phyloP scores from a whole-genome alignment of 108 stramenopile genomes.

The Chaetoceros tenuissimus region DNA sequence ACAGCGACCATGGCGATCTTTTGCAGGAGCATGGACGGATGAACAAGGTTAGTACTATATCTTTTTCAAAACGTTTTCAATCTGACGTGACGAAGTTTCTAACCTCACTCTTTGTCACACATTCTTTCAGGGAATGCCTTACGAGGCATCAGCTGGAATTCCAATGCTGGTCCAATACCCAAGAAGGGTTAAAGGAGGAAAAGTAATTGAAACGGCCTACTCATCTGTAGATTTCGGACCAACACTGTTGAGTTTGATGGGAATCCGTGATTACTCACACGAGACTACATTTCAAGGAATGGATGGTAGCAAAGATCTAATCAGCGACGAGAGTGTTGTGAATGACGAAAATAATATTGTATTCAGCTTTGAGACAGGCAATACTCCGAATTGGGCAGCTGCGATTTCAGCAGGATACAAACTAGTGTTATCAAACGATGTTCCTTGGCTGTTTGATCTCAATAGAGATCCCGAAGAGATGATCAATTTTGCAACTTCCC shows the following conservation, averaged over 20 bases:
- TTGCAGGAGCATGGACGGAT: neutral
- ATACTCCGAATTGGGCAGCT: neutral
- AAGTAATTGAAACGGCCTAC: neutral
- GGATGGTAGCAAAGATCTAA: neutral
- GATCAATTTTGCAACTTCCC: neutral
- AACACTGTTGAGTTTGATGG: neutral
- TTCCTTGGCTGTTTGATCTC: neutral
- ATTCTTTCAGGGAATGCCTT: too few species aligned
- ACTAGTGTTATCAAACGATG: neutral
- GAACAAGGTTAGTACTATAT: neutral
- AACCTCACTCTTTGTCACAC: too few species aligned
- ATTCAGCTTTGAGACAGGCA: neutral
- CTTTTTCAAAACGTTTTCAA: too few species aligned
- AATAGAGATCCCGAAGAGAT: neutral
- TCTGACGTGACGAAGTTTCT: too few species aligned
- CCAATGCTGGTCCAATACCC: neutral
- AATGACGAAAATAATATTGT: neutral
- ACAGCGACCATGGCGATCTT: neutral
- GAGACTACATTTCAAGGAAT: neutral
- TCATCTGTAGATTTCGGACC: neutral
- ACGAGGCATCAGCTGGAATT: neutral
- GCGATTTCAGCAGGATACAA: neutral
- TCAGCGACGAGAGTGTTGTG: neutral
- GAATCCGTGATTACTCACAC: neutral
- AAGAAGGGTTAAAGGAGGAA: neutral